Conservation (phyloP, 768 basidiomycete species). For the Termitomyces sp. region DNA sequence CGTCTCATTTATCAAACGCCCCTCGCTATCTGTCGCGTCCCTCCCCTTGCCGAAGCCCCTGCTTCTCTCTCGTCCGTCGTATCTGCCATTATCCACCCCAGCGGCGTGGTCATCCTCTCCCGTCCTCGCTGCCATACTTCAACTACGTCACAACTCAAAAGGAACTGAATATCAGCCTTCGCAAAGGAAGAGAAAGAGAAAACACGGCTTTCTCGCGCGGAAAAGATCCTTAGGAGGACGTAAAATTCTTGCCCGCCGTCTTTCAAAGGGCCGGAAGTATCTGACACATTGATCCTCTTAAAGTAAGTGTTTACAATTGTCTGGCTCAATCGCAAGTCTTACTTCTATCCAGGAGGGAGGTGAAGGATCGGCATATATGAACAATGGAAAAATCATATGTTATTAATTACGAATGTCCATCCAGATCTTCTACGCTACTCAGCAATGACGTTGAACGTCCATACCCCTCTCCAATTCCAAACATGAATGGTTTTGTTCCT, state of each 20-base stretch:
- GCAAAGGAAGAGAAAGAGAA: conserved; percentile 87
- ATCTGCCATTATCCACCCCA: conserved; percentile 16
- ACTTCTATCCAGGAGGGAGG: background rate
- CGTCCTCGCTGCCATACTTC: conserved; percentile 35
- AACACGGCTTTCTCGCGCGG: conserved; percentile 84
- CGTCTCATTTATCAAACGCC: conserved; percentile 12
- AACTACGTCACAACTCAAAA: conserved; percentile 59
- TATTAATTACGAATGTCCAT: conserved; percentile 11
- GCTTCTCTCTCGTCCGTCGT: conserved; percentile 18
- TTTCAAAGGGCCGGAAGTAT: conserved; percentile 71
- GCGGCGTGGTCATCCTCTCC: conserved; percentile 24
- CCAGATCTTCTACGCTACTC: conserved; percentile 16
- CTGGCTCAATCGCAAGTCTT: background rate
- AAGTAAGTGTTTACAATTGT: background rate
- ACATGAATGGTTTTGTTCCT: conserved; percentile 8
- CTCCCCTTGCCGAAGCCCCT: conserved; percentile 13
- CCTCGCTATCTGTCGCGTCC: conserved; percentile 9
- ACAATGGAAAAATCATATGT: background rate
- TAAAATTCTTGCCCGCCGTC: conserved; percentile 64
- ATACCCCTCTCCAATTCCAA: conserved; percentile 11
- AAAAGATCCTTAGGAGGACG: conserved; percentile 64
- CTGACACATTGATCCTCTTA: conserved; percentile 57
- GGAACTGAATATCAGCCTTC: conserved; percentile 98
- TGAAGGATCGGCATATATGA: background rate
- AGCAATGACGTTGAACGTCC: conserved; percentile 11